Conservation (phyloP, 352 stramenopile species). For the Thraustochytrium sp. region DNA sequence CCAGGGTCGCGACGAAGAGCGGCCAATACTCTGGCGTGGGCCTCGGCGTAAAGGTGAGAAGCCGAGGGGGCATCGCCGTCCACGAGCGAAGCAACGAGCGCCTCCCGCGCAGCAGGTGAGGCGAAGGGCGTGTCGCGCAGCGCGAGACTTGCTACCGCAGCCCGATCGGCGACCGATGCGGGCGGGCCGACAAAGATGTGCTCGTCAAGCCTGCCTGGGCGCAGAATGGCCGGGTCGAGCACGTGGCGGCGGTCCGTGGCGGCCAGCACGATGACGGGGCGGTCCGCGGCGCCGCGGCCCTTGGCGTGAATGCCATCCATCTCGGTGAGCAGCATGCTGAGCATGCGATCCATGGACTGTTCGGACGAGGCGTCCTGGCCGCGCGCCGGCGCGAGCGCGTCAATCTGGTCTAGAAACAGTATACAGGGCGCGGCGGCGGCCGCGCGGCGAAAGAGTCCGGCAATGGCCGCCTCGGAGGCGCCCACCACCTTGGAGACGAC, state of each 20-base stretch:
- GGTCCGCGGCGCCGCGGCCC: slow-evolving; percentile 51
- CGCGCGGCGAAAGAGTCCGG: slow-evolving; percentile 90
- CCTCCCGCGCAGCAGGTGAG: background rate
- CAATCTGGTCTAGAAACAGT: slow-evolving; percentile 99
- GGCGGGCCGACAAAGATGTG: slow-evolving; percentile 97
- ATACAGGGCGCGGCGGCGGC: slow-evolving; percentile 93
- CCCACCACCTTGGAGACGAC: slow-evolving; percentile 98
- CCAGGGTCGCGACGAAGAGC: background rate
- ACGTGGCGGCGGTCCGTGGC: slow-evolving; percentile 77
- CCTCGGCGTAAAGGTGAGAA: background rate
- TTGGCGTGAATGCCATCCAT: slow-evolving; percentile 84
- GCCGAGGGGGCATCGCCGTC: background rate
- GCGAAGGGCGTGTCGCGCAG: background rate
- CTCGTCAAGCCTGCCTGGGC: slow-evolving; percentile 73
- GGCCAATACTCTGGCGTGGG: background rate
- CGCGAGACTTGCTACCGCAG: background rate
- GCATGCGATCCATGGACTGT: slow-evolving; percentile 61
- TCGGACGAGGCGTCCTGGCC: slow-evolving; percentile 70
- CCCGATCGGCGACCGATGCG: slow-evolving; percentile 53
- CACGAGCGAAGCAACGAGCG: background rate
- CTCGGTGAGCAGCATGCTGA: slow-evolving; percentile 83
- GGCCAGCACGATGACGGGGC: slow-evolving; percentile 73
- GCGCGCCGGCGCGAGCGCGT: slow-evolving; percentile 88
- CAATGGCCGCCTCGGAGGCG: slow-evolving; percentile 88
- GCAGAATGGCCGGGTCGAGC: slow-evolving; percentile 72